These are phyloP conservation scores for Asclepias syriaca DNA, from an alignment of 257 asterid species.

Conservation along the genomic window DNA sequence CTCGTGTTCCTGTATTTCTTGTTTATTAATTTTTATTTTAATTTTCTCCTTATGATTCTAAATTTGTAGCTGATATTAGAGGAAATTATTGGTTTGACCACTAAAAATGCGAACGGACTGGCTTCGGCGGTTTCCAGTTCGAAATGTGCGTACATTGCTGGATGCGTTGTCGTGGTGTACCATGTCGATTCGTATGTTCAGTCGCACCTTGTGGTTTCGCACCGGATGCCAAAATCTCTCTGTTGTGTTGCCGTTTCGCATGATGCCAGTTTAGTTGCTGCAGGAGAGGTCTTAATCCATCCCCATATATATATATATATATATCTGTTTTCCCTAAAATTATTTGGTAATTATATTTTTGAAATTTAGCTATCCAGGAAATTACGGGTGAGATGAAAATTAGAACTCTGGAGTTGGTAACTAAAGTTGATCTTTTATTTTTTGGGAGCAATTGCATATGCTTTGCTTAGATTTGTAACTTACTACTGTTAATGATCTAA, in stretches of 20 bases:
- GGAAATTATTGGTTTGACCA: conserved; percentile 61
- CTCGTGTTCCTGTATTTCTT: background rate
- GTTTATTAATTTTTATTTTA: background rate
- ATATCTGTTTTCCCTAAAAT: background rate
- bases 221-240: conserved; percentile 52
- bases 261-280: conserved; percentile 47
- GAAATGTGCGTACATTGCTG: conserved; percentile 57
- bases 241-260: conserved; percentile 54
- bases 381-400: background rate
- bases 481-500: background rate
- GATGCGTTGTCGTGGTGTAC: conserved; percentile 65
- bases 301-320: background rate
- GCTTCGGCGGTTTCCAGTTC: conserved; percentile 51
- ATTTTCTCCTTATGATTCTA: background rate
- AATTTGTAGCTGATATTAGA: conserved; percentile 45
- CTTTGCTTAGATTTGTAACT: background rate
- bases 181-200: conserved; percentile 47
- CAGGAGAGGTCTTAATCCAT: conserved; percentile 52
- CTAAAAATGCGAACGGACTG: conserved; percentile 51
- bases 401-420: background rate
- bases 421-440: background rate
- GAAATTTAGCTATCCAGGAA: background rate
- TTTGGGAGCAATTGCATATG: background rate
- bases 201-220: conserved; percentile 46
- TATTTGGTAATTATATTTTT: background rate